Evolutionary conservation across 768 basidiomycete species (phyloP), one percentile per base, ranked within the genome.

Genomic region (Xerocomellus amylosporus): DNA sequence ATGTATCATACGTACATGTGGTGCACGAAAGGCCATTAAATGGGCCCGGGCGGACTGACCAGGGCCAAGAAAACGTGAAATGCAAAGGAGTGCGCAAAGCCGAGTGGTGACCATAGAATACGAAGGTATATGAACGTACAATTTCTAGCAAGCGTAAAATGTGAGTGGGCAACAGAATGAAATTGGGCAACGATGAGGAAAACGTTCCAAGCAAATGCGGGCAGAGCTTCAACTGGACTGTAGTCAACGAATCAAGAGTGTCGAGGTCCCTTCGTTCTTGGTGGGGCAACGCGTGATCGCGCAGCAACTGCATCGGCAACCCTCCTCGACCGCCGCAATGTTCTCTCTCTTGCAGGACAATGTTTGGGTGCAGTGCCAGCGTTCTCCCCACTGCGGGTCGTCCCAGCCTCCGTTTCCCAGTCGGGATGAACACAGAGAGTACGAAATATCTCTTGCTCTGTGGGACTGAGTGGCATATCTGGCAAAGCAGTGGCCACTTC

Each of bases 361-460:
- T 40, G 51, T n/a, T 55, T 55, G 10, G 45, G 22, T n/a, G 26
- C 24, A 14, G 19, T 14, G 24, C 42, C 50, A 30, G 24, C 58
- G 48, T 54, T 63, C 17, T 57, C 63, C 17, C 47, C 62, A 22
- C 56, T 51, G 7, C 54, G 56, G 33, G 38, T 30, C 26, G 37
- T 33, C 26, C 50, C 59, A 13, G 14, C 41, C 20, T 82, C 79
- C 22, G 46, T 51, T 38, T 71, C 70, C 79, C 79, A 81, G 54
- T 84, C 83, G 19, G 81, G 79, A 55, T 79, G 77, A 31, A 79
- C 73, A 55, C 86, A 89, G 24, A 89, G 69, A 44, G 79, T 77
- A 39, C 75, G 80, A 70, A 90, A 89, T 46, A 90, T 83, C 67
- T 86, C 82, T 63, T 86, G 81, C 61, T 90, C 88, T 10, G 79